Conservation (phyloP, 495 filamentous ascomycete genomes). For the Podospora anserina region DNA sequence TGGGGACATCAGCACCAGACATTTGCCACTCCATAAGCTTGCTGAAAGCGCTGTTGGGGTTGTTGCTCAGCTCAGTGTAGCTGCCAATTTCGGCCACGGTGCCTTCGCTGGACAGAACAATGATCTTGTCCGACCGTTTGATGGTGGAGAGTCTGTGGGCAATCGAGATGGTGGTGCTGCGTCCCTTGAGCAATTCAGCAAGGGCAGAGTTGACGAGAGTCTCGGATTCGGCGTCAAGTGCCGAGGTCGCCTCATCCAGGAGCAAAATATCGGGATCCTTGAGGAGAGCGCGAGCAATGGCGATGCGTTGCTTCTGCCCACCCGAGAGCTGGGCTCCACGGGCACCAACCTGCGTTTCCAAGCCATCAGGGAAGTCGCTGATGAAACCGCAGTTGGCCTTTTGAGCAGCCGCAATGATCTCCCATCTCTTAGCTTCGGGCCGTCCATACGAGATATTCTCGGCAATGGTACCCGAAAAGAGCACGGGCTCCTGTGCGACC, state of each 20-base stretch:
- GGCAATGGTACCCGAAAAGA: slow-evolving; percentile 93
- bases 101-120: slow-evolving; percentile 80
- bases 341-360: slow-evolving; percentile 90
- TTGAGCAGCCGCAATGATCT: slow-evolving; percentile 81
- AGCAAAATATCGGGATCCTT: slow-evolving; percentile 97
- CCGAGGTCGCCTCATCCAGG: slow-evolving; percentile 89
- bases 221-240: slow-evolving; percentile 95
- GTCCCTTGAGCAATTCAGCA: slow-evolving; percentile 70
- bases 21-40: slow-evolving; percentile 99
- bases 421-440: slow-evolving; percentile 69
- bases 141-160: slow-evolving; percentile 94
- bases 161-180: slow-evolving; percentile 94
- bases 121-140: slow-evolving; percentile 88
- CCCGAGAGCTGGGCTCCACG: slow-evolving; percentile 92
- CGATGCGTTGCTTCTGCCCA: slow-evolving; percentile 96
- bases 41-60: slow-evolving; percentile 76
- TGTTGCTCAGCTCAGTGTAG: slow-evolving; percentile 69
- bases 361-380: slow-evolving; percentile 90
- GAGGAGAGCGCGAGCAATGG: slow-evolving; percentile 89
- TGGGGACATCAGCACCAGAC: slow-evolving; percentile 67
- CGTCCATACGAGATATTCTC: slow-evolving; percentile 96
- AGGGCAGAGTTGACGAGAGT: slow-evolving; percentile 92
- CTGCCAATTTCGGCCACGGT: slow-evolving; percentile 85
- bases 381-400: slow-evolving; percentile 98
- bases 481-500: slow-evolving; percentile 90